A percentile compares a stretch with the other conserved stretches of the same genome.
phyloP scores from a whole-genome alignment of 2,329 filamentous ascomycete species.

The Balansia obtecta region DNA sequence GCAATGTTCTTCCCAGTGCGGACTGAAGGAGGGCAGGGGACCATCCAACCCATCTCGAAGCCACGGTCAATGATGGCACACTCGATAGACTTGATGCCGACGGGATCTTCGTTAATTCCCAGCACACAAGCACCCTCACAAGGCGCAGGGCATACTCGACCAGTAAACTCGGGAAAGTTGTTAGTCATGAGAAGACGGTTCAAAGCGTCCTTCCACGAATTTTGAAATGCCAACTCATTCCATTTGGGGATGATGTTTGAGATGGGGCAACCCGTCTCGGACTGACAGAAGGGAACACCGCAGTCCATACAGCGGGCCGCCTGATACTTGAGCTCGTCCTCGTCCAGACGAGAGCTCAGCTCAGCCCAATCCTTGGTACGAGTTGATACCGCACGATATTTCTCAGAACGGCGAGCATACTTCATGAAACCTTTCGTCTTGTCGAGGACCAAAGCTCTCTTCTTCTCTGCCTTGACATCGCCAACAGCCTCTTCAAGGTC shows the following conservation, averaged over 20 bases:
- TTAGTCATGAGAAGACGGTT: slow-evolving; percentile 92
- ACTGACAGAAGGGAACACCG: slow-evolving; percentile 96
- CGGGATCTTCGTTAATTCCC: slow-evolving; percentile 92
- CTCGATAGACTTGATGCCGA: slow-evolving; percentile 97
- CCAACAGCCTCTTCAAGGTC: slow-evolving; percentile 89
- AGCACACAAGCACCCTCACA: slow-evolving; percentile 94
- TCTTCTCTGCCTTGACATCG: slow-evolving; percentile 78
- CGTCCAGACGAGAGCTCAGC: slow-evolving; percentile 72
- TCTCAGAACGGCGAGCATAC: slow-evolving; percentile 84
- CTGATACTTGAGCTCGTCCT: slow-evolving; percentile 95
- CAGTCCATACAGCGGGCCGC: slow-evolving; percentile 97
- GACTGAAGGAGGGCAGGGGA: slow-evolving; percentile 62
- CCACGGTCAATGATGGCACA: slow-evolving; percentile 96
- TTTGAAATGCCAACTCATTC: slow-evolving; percentile 70
- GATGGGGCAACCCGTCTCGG: slow-evolving; percentile 89
- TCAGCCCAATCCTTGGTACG: slow-evolving; percentile 90
- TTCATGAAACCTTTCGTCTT: slow-evolving; percentile 98
- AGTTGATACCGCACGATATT: slow-evolving; percentile 76
- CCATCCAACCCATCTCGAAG: slow-evolving; percentile 98
- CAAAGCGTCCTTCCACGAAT: slow-evolving; percentile 82
- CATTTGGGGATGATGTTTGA: slow-evolving; percentile 97
- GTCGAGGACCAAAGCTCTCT: slow-evolving; percentile 83
- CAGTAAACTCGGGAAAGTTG: slow-evolving; percentile 97
- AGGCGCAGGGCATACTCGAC: slow-evolving; percentile 90
- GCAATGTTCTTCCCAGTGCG: slow-evolving; percentile 83